These are phyloP conservation scores for Saccharomycopsis fodiens DNA, from an alignment of 805 yeast species.

Conservation along the genomic window DNA sequence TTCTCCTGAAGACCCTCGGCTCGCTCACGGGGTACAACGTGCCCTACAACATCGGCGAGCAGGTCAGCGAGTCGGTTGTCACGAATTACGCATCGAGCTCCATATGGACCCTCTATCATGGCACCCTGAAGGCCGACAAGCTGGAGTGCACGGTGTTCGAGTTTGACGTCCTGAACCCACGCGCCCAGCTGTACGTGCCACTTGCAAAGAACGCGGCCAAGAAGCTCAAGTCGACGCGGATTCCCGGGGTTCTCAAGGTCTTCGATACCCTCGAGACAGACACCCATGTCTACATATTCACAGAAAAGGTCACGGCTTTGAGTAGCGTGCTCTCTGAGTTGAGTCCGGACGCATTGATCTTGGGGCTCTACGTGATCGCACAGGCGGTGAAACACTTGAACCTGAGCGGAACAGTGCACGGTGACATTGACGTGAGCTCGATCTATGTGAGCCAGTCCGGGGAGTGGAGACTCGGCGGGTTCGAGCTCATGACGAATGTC, in stretches of 20 bases:
- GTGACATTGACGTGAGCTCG: slow-evolving; percentile 47
- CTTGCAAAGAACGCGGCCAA: slow-evolving; percentile 39
- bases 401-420: slow-evolving; percentile 49
- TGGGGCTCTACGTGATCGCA: slow-evolving; percentile 51
- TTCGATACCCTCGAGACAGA: slow-evolving; percentile 63
- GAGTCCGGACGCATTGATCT: slow-evolving; percentile 33
- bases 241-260: slow-evolving; percentile 62
- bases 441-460: slow-evolving; percentile 63
- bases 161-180: slow-evolving; percentile 41
- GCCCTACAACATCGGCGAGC: slow-evolving; percentile 49
- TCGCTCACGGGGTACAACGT: slow-evolving; percentile 49
- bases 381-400: slow-evolving; percentile 35
- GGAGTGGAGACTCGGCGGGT: slow-evolving; percentile 80
- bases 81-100: slow-evolving; percentile 30
- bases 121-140: slow-evolving; percentile 33
- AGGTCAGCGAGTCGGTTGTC: slow-evolving; percentile 25
- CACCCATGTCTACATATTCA: slow-evolving; percentile 36
- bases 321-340: slow-evolving; percentile 22
- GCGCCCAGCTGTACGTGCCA: slow-evolving; percentile 26
- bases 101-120: slow-evolving; percentile 61
- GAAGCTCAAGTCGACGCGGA: slow-evolving; percentile 47
- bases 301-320: slow-evolving; percentile 58
- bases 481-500: slow-evolving; percentile 51
- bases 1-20: slow-evolving; percentile 54
- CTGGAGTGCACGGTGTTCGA: slow-evolving; percentile 53